Evolutionary conservation across 805 yeast genomes (phyloP).

Genomic region (Jamesozyma spencerorum): DNA sequence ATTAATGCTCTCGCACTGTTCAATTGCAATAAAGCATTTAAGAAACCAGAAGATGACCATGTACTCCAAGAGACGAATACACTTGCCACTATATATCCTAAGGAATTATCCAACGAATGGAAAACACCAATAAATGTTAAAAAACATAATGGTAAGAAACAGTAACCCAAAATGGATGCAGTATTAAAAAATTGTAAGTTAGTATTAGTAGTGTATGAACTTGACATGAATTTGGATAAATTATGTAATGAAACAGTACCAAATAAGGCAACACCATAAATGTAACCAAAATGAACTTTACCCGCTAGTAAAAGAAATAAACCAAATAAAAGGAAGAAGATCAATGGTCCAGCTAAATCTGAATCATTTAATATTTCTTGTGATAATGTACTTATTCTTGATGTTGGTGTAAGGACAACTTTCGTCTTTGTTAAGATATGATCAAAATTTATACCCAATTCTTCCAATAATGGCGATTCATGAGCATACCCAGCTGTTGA

Average conservation of each 20-base stretch:
- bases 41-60: constrained; percentile 84
- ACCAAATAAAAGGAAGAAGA: constrained; percentile 83
- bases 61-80: constrained; percentile 84
- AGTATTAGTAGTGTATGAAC: constrained; percentile 27
- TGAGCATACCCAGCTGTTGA: constrained; percentile 89
- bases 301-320: constrained; percentile 75
- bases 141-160: constrained; percentile 76
- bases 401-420: constrained; percentile 73
- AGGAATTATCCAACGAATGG: constrained; percentile 63
- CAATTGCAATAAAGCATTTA: constrained; percentile 73
- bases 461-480: constrained; percentile 90
- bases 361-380: constrained; percentile 77
- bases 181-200: constrained; percentile 48
- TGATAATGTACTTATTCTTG: constrained; percentile 42
- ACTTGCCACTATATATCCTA: constrained; percentile 63
- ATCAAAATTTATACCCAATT: constrained; percentile 82
- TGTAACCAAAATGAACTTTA: constrained; percentile 92
- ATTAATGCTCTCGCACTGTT: constrained; percentile 80
- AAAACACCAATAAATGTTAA: constrained; percentile 51
- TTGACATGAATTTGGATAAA: constrained; percentile 81
- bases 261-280: constrained; percentile 89
- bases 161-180: constrained; percentile 88
- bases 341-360: constrained; percentile 90
- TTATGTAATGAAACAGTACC: constrained; percentile 81
- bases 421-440: constrained; percentile 79